Base-by-base conservation (phyloP, 1,284 basidiomycete genomes). In the Cerioporus squamosus region DNA sequence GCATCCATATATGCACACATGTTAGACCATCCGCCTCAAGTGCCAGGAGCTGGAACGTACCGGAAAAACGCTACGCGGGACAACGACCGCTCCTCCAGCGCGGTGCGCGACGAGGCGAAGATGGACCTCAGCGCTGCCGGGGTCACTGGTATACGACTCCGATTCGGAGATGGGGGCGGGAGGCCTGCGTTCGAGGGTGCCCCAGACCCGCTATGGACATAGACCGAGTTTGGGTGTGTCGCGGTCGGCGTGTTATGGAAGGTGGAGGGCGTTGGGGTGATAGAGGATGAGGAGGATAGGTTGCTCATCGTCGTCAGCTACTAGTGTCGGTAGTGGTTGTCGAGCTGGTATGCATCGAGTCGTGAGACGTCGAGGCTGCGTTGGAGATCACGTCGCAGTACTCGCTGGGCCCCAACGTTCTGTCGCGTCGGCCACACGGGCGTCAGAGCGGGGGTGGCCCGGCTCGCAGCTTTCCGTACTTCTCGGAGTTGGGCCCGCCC, bases 1-100 rank as follows among this genome's bases (percentile, higher is more conserved):
- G 51, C 18, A 17, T 24, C 15, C 40, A 9, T 0, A 42, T 18
- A 7, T 10, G n/a, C 40, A 7, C n/a, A 18, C 40, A 22, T 22
- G 15, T 42, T 6, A 42, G n/a, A 18, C 20, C 24, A 31, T 42
- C 23, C 29, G 45, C 53, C 29, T 24, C 24, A 24, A 23, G 50
- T 43, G 14, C 51, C 39, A 61, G 49, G 36, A 18, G 45, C 42
- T 44, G 20, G 26, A 3, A 56, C 69, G 58, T 70, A 89, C 91
- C 91, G 83, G 73, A 93, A 93, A 78, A 93, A 93, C 44, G 91
- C 91, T 46, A 91, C 80, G 15, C 90, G 83, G 39, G 91, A 93
- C 50, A 93, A 84, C 0, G 88, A 86, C 36, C 91, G 83, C 71
- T 93, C 91, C 70, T 93, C 91, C 53, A 86, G 76, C 2, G 87